These are phyloP conservation scores for Lippia alba DNA, from an alignment of 305 asterid genomes.

Conservation along the genomic window DNA sequence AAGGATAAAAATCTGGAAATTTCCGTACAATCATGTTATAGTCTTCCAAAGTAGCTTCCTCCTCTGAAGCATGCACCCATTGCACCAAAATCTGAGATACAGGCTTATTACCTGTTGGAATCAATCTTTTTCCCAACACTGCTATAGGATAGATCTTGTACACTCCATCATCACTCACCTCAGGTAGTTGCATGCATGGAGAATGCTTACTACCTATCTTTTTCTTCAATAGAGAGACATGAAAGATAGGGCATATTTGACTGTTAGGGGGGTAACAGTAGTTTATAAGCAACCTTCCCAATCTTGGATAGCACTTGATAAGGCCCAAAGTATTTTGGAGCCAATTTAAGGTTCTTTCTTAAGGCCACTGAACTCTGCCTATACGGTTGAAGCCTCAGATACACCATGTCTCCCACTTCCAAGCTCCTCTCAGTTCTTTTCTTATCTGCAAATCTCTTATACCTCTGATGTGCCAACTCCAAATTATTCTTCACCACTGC, in stretches of 20 bases:
- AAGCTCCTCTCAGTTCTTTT: not conserved
- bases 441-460: not conserved
- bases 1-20: too few relatives aligned
- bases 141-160: not conserved
- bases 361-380: not conserved
- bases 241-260: not conserved
- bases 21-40: too few relatives aligned
- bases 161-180: not conserved
- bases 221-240: not conserved
- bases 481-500: not conserved
- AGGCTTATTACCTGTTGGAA: not conserved
- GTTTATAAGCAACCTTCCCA: not conserved
- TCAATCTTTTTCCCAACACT: not conserved
- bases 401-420: not conserved
- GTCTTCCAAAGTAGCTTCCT: not conserved
- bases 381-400: not conserved
- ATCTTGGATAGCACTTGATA: not conserved
- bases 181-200: not conserved
- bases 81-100: not conserved
- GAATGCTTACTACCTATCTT: not conserved
- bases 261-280: not conserved
- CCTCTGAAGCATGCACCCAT: not conserved
- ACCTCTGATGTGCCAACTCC: not conserved
- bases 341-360: not conserved
- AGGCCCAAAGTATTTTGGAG: not conserved